Evolutionary conservation across 2,329 filamentous ascomycete species (phyloP), one percentile per base, ranked within the genome.

Genomic region (Lasiodiplodia theobromae): DNA sequence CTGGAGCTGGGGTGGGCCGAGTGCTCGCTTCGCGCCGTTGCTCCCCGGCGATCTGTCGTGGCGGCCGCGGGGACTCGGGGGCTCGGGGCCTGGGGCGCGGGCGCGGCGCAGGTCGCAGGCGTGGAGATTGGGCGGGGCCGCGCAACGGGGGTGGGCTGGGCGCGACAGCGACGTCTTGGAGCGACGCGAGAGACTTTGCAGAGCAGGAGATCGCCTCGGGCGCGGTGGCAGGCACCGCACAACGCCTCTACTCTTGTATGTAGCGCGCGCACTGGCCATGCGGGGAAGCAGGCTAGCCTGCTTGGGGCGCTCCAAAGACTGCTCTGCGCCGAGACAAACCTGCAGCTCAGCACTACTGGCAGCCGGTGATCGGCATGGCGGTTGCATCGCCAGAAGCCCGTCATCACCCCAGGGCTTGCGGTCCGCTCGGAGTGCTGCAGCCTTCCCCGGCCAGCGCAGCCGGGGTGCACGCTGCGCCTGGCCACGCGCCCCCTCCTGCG

Each of bases 351-450:
- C 58, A 21, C 44, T 44, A 44, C 16, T 47, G 38, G 23, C 44
- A 63, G 58, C 16, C 58, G 58, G 18, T 63, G 60, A 64, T 64
- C 60, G 60, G 60, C 60, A 64, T 38, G 44, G 60, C 60, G 57
- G 60, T 64, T 64, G 60, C 60, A 64, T 64, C 60, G 60, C 60
- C 44, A 64, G 60, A 64, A 51, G 60, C 60, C 60, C 60, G 60
- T 64, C 44, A 64, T 64, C 60, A 25, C 60, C 60, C 52, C 60
- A 64, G 60, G 60, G 60, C 60, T 52, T 28, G 31, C 60, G 60
- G 60, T 52, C 60, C 58, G 58, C 58, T 28, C 44, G 58, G 58
- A 51, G 40, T 64, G 44, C 47, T 64, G 58, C 58, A 63, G 58
- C 58, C 40, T 44, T 34, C 40, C 58, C 58, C 40, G 58, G 25